Evolutionary conservation across 2,329 filamentous ascomycete species (phyloP).

Genomic region (Colletotrichum sp.): DNA sequence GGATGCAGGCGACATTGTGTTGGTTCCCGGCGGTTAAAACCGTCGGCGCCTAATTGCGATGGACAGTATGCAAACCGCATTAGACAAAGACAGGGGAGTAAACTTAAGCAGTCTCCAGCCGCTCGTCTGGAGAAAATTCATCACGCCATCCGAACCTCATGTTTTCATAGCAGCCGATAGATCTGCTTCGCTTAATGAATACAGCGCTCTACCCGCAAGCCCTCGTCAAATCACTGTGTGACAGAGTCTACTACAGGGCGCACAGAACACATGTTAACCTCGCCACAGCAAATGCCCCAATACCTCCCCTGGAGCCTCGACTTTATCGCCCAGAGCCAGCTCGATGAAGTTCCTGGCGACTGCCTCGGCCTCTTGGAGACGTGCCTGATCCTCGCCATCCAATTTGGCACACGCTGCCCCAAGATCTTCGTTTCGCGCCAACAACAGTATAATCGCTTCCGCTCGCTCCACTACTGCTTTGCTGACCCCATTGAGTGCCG

Average conservation of each 20-base stretch:
- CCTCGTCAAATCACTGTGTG: not conserved
- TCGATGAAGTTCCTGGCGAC: slow-evolving; percentile 63
- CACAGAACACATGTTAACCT: not conserved
- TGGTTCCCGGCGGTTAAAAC: not conserved
- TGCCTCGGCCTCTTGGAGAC: slow-evolving; percentile 70
- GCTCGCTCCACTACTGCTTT: slow-evolving; percentile 74
- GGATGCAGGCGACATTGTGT: not conserved
- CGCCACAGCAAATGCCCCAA: not conserved
- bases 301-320: not conserved
- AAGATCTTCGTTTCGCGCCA: slow-evolving; percentile 77
- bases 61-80: not conserved
- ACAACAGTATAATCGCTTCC: slow-evolving; percentile 71
- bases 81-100: not conserved
- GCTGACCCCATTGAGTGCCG: slow-evolving; percentile 84
- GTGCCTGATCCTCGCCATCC: slow-evolving; percentile 64
- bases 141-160: not conserved
- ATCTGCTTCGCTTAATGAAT: not conserved
- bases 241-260: not conserved
- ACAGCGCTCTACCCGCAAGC: not conserved
- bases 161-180: not conserved
- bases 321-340: not conserved
- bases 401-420: slow-evolving; percentile 73
- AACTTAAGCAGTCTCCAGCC: not conserved
- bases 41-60: not conserved
- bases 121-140: not conserved